These are phyloP conservation scores for Lasiosphaeriaceae sp. DNA, from an alignment of 495 filamentous ascomycete species.

Conservation along the genomic window DNA sequence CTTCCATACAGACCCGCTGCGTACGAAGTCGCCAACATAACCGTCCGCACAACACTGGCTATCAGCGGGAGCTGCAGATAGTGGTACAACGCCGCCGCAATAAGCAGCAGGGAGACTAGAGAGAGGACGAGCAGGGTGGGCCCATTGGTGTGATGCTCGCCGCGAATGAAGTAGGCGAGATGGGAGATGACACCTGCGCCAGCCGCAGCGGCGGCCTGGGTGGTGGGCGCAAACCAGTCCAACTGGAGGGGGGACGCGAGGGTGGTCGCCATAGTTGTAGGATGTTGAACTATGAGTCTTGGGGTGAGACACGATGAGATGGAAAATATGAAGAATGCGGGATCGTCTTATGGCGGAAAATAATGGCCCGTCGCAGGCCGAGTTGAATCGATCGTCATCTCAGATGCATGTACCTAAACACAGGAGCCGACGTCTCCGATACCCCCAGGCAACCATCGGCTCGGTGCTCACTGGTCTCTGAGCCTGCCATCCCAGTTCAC, in stretches of 20 bases:
- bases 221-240: neutral
- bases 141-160: constrained; percentile 8
- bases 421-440: neutral
- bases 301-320: too few relatives aligned
- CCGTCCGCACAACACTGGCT: neutral
- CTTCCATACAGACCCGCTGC: constrained; percentile 2
- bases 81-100: neutral
- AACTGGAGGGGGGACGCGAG: neutral
- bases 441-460: too few relatives aligned
- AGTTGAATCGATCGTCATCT: too few relatives aligned
- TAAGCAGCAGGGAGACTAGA: neutral
- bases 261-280: too few relatives aligned
- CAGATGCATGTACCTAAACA: too few relatives aligned
- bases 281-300: too few relatives aligned
- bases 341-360: too few relatives aligned
- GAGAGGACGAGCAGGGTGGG: constrained; percentile 3
- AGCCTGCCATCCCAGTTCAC: neutral
- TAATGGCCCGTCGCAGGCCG: too few relatives aligned
- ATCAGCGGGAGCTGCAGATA: neutral
- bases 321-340: too few relatives aligned
- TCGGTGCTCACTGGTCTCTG: neutral
- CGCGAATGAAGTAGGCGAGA: constrained; percentile 11
- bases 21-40: neutral
- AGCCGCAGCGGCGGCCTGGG: constrained; percentile 4
- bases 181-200: constrained; percentile 1